Evolutionary conservation across 2,329 filamentous ascomycete genomes (phyloP).

Genomic region (Venturia nashicola): DNA sequence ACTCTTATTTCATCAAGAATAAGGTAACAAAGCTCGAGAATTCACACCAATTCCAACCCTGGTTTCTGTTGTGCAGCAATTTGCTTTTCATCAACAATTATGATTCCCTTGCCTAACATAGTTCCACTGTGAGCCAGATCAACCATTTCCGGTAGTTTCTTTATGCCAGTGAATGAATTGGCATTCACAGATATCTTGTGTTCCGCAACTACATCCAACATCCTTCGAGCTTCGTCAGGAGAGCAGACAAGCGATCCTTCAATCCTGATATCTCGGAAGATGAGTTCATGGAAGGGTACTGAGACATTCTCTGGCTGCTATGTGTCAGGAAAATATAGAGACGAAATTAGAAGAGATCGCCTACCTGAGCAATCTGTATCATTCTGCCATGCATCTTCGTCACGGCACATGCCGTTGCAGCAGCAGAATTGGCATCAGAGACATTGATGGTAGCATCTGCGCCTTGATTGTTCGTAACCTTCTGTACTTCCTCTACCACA

Average conservation of each 20-base stretch:
- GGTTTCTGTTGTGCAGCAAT: constrained; percentile 5
- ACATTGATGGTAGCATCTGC: constrained; percentile 42
- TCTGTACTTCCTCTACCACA: constrained; percentile 35
- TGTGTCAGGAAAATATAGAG: constrained; percentile 6
- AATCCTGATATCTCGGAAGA: constrained; percentile 12
- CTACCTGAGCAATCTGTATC: constrained; percentile 44
- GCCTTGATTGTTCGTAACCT: constrained; percentile 35
- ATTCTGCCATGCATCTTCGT: constrained; percentile 48
- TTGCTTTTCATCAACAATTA: constrained; percentile 10
- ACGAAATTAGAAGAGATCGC: constrained; percentile 18
- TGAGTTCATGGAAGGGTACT: constrained; percentile 19
- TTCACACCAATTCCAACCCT: constrained; percentile 6
- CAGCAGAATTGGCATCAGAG: constrained; percentile 38
- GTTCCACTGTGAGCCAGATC: constrained; percentile 10
- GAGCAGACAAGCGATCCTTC: constrained; percentile 8
- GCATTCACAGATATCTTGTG: constrained; percentile 17
- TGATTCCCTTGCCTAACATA: constrained; percentile 10
- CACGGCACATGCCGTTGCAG: constrained; percentile 39
- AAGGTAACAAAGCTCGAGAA: neutral
- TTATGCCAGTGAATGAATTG: constrained; percentile 8
- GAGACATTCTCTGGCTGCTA: constrained; percentile 23
- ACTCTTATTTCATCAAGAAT: no score
- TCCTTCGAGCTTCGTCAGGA: constrained; percentile 14
- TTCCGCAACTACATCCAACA: constrained; percentile 32
- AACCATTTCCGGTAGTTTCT: constrained; percentile 8